Conservation (phyloP, 2,329 filamentous ascomycete species). For the Cordyceps cicadae region DNA sequence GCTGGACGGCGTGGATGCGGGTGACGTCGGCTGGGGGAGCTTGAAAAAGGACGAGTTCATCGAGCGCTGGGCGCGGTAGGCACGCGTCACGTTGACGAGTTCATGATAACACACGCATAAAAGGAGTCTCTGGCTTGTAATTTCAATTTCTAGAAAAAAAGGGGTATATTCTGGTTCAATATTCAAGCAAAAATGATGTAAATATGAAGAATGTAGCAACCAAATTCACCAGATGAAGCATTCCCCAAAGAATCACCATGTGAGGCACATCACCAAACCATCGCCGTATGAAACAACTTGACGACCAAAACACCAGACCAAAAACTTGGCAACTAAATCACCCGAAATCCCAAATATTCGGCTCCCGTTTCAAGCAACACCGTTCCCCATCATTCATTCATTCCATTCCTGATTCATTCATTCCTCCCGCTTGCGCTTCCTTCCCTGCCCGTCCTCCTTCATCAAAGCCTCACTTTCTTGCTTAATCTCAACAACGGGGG, state of each 20-base stretch:
- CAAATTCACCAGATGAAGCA: not conserved
- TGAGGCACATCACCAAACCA: too few species aligned
- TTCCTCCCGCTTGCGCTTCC: not conserved
- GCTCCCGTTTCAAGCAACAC: not conserved
- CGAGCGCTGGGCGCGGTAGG: constrained; percentile 22
- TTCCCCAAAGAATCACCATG: not conserved
- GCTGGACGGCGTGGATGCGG: constrained; percentile 31
- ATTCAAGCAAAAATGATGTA: not conserved
- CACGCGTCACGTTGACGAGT: too few species aligned
- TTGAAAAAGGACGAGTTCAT: constrained; percentile 41
- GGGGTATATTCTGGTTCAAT: not conserved
- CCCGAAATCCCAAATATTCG: not conserved
- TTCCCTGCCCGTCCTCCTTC: too few species aligned
- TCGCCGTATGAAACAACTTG: too few species aligned
- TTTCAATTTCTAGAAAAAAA: not conserved
- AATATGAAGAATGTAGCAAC: not conserved
- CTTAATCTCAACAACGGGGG: not conserved
- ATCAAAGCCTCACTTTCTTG: not conserved
- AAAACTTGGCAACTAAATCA: too few species aligned
- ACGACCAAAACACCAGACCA: too few species aligned
- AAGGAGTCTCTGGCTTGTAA: too few species aligned
- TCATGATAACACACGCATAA: too few species aligned
- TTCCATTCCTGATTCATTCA: too few species aligned
- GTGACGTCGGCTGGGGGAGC: constrained; percentile 31
- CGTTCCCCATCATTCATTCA: not conserved